Percentiles rank a stretch among this genome's conserved stretches.
Evolutionary conservation across 805 yeast species (phyloP).

Genomic region (Lipomyces anomalus): DNA sequence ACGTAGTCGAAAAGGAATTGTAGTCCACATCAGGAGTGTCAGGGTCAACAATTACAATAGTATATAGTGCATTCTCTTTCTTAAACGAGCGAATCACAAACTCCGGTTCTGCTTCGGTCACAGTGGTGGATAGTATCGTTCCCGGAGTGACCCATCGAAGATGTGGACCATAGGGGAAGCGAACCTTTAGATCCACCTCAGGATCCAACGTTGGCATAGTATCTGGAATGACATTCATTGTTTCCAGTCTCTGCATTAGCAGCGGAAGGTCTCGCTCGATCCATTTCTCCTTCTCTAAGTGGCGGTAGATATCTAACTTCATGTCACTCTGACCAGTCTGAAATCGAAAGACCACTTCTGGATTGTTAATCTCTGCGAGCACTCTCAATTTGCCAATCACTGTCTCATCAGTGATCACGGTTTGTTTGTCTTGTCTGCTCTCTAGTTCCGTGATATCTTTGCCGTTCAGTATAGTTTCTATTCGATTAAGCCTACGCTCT

Average conservation of each 20-base stretch:
- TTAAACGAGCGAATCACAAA: slow-evolving; percentile 71
- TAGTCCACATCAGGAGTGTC: slow-evolving; percentile 74
- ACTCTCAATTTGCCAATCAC: slow-evolving; percentile 36
- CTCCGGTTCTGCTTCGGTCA: slow-evolving; percentile 70
- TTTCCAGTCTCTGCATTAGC: slow-evolving; percentile 87
- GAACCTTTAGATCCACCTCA: slow-evolving; percentile 62
- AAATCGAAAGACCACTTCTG: slow-evolving; percentile 74
- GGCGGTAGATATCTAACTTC: slow-evolving; percentile 73
- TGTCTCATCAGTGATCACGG: too few species aligned
- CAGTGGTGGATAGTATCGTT: slow-evolving; percentile 60
- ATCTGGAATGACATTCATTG: slow-evolving; percentile 81
- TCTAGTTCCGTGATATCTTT: slow-evolving; percentile 1
- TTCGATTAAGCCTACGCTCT: neutral
- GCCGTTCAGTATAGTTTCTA: slow-evolving; percentile 10
- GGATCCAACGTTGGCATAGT: slow-evolving; percentile 88
- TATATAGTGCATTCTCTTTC: slow-evolving; percentile 50
- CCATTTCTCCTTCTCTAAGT: slow-evolving; percentile 67
- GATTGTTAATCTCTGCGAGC: slow-evolving; percentile 69
- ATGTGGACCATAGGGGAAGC: slow-evolving; percentile 62
- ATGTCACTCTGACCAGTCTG: slow-evolving; percentile 52
- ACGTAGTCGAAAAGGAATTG: slow-evolving; percentile 63
- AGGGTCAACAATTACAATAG: slow-evolving; percentile 81
- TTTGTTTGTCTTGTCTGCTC: slow-evolving; percentile 5
- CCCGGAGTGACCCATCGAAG: slow-evolving; percentile 76
- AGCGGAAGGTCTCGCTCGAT: slow-evolving; percentile 62